A percentile compares a stretch with the other conserved stretches of the same genome.
phyloP scores from a whole-genome alignment of 2,329 filamentous ascomycete genomes.

The Trichophyton simii region DNA sequence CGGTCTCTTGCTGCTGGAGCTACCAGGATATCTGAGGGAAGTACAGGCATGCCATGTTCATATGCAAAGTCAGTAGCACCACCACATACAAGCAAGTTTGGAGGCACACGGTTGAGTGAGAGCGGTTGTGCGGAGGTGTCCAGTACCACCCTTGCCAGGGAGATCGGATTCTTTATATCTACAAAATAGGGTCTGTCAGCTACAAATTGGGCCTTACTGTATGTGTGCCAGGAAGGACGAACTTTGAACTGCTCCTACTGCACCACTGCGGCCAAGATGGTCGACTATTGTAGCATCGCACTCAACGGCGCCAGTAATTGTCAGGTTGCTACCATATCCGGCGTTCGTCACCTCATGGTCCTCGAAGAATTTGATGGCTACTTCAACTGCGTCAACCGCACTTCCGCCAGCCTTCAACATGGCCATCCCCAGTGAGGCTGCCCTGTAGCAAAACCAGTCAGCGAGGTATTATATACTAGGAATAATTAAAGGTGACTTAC shows the following conservation, averaged over 20 bases:
- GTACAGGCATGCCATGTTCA: conserved; percentile 59
- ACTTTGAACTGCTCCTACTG: conserved; percentile 84
- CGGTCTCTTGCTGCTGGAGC: conserved; percentile 67
- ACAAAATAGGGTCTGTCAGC: neutral
- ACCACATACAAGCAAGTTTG: conserved; percentile 76
- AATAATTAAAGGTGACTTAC: conserved; percentile 42
- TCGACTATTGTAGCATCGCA: conserved; percentile 92
- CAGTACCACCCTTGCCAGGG: conserved; percentile 69
- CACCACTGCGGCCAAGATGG: conserved; percentile 79
- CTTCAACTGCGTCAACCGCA: conserved; percentile 79
- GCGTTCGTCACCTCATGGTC: conserved; percentile 94
- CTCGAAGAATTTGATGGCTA: conserved; percentile 75
- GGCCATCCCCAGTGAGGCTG: conserved; percentile 70
- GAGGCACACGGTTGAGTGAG: conserved; percentile 78
- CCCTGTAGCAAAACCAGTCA: conserved; percentile 39
- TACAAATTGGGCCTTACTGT: neutral
- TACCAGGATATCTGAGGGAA: conserved; percentile 66
- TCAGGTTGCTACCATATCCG: conserved; percentile 88
- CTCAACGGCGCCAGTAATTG: conserved; percentile 81
- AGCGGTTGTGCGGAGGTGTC: conserved; percentile 63
- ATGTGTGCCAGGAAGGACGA: conserved; percentile 29
- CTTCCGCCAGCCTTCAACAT: conserved; percentile 65
- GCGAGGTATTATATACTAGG: neutral
- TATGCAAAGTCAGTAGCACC: conserved; percentile 80
- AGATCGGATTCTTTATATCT: conserved; percentile 91